phyloP scores from a whole-genome alignment of 2,329 filamentous ascomycete species.

The Nemania diffusa region DNA sequence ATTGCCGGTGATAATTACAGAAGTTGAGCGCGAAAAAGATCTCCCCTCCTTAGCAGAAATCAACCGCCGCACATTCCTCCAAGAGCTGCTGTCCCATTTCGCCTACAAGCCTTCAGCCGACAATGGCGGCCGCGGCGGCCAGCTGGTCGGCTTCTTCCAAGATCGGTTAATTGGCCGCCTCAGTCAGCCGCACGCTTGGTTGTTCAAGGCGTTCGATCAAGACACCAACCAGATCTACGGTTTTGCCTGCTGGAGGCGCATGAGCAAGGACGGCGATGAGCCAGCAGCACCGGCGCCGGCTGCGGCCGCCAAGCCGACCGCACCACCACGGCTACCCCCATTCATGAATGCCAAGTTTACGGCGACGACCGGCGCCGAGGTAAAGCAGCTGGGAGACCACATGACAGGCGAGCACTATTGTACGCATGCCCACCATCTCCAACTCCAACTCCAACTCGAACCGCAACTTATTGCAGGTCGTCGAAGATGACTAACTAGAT shows the following conservation, averaged over 20 bases:
- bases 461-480: not conserved
- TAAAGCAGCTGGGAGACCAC: constrained; percentile 21
- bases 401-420: constrained; percentile 32
- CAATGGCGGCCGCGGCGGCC: too few relatives aligned
- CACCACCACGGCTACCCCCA: constrained; percentile 14
- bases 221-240: constrained; percentile 23
- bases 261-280: constrained; percentile 6
- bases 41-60: constrained; percentile 26
- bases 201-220: constrained; percentile 28
- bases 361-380: constrained; percentile 20
- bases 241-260: constrained; percentile 25
- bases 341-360: constrained; percentile 32
- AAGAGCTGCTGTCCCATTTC: constrained; percentile 23
- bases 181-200: constrained; percentile 18
- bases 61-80: constrained; percentile 24
- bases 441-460: not conserved
- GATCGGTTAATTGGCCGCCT: constrained; percentile 21
- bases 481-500: constrained; percentile 5
- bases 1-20: constrained; percentile 1
- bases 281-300: not conserved
- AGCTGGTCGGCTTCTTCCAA: constrained; percentile 27
- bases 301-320: constrained; percentile 13
- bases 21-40: constrained; percentile 12
- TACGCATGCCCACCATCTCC: not conserved
- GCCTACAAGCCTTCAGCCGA: constrained; percentile 23